Evolutionary conservation across 306 rosid genomes (phyloP).

Genomic region (Vicia villosa): DNA sequence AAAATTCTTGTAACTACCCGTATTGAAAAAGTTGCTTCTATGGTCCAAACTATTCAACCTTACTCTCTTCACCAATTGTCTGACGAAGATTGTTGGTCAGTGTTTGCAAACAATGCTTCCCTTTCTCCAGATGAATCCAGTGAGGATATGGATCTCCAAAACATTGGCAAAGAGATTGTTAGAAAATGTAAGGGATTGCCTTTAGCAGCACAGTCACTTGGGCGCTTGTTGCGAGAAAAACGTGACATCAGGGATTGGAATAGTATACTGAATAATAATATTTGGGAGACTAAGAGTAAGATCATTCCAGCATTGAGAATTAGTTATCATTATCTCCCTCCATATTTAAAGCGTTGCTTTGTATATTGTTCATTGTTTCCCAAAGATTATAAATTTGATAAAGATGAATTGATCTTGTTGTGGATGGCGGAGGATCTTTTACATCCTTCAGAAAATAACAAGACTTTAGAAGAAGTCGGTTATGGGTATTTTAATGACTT

Average conservation of each 20-base stretch:
- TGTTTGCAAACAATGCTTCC: conserved; percentile 15
- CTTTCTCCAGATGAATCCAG: no score
- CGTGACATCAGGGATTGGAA: not conserved
- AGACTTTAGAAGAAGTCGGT: conserved; percentile 17
- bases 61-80: not conserved
- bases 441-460: not conserved
- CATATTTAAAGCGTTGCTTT: conserved; percentile 11
- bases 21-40: not conserved
- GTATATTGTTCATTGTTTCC: conserved; percentile 12
- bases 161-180: not conserved
- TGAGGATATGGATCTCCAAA: not conserved
- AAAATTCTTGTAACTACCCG: conserved; percentile 16
- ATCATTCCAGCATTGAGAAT: conserved; percentile 22
- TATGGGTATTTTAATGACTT: conserved; percentile 11
- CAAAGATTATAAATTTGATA: not conserved
- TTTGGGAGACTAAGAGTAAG: conserved; percentile 7
- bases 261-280: conserved; percentile 3
- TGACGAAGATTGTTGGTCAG: not conserved
- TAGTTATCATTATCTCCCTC: conserved; percentile 18
- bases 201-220: conserved; percentile 28
- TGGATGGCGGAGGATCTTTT: conserved; percentile 28
- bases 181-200: conserved; percentile 41
- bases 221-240: conserved; percentile 21
- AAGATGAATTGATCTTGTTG: not conserved
- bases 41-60: not conserved